These are phyloP conservation scores for Chlorencoelia australis DNA, from an alignment of 2,329 filamentous ascomycete species.

Conservation along the genomic window DNA sequence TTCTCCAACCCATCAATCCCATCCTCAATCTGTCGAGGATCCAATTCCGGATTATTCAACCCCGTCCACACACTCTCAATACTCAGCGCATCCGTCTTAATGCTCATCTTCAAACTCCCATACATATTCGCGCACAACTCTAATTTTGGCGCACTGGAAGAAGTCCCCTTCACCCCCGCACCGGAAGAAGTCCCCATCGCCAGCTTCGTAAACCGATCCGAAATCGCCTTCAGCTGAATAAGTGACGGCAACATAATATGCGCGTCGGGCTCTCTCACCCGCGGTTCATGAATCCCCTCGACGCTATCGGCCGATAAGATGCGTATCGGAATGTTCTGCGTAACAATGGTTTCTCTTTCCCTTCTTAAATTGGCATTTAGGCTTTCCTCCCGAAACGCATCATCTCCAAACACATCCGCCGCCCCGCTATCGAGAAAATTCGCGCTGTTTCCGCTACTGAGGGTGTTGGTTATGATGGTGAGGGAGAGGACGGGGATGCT, in stretches of 20 bases:
- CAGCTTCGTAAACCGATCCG: constrained; percentile 88
- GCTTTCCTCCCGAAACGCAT: constrained; percentile 36
- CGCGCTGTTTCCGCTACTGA: constrained; percentile 35
- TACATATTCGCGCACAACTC: constrained; percentile 93
- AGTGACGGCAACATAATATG: constrained; percentile 85
- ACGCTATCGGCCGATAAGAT: constrained; percentile 76
- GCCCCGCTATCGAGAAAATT: constrained; percentile 23
- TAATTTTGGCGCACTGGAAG: constrained; percentile 49
- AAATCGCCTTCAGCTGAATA: constrained; percentile 83
- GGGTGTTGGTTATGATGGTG: constrained; percentile 74
- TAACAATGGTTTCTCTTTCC: constrained; percentile 84
- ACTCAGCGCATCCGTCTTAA: constrained; percentile 73
- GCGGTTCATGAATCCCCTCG: constrained; percentile 89
- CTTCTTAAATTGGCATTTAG: constrained; percentile 49
- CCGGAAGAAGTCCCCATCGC: constrained; percentile 39
- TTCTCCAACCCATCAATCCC: constrained; percentile 59
- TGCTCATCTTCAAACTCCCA: constrained; percentile 68
- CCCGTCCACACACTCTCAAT: constrained; percentile 81
- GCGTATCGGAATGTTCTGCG: constrained; percentile 90
- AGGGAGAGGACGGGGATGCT: constrained; percentile 77
- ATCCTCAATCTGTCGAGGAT: constrained; percentile 61
- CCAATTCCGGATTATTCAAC: constrained; percentile 78
- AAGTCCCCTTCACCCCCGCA: constrained; percentile 12
- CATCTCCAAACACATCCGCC: constrained; percentile 36
- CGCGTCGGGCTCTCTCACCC: constrained; percentile 82